Evolutionary conservation across 768 basidiomycete species (phyloP).

Genomic region (Tylopilus plumbeoviolaceoides): DNA sequence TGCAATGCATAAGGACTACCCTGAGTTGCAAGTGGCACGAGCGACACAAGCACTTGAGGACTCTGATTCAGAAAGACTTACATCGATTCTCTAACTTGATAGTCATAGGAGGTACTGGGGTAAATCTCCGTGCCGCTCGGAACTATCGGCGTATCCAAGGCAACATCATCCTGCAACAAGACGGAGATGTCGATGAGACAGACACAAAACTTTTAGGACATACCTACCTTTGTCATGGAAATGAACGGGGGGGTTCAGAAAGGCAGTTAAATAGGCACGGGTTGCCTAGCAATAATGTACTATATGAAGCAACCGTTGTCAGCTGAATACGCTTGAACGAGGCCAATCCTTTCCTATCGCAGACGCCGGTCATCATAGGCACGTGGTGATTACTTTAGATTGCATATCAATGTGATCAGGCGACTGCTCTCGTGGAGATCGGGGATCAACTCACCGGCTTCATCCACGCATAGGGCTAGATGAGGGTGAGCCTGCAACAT

Average conservation of each 20-base stretch:
- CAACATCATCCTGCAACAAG: background rate
- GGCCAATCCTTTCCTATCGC: background rate
- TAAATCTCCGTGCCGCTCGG: background rate
- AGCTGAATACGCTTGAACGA: background rate
- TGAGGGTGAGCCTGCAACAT: background rate
- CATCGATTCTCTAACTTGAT: background rate
- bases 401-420: constrained; percentile 6
- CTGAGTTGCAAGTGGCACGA: background rate
- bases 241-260: background rate
- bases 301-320: background rate
- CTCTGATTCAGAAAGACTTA: background rate
- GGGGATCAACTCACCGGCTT: background rate
- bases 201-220: background rate
- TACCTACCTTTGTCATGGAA: background rate
- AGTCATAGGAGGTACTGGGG: background rate
- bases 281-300: background rate
- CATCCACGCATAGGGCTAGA: background rate
- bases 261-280: background rate
- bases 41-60: background rate
- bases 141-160: background rate
- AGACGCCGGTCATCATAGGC: background rate
- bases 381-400: constrained; percentile 7
- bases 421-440: background rate
- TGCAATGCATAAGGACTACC: background rate
- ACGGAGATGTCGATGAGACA: background rate